Conservation (phyloP, 2,329 filamentous ascomycete species). For the Xylaria arbuscula region DNA sequence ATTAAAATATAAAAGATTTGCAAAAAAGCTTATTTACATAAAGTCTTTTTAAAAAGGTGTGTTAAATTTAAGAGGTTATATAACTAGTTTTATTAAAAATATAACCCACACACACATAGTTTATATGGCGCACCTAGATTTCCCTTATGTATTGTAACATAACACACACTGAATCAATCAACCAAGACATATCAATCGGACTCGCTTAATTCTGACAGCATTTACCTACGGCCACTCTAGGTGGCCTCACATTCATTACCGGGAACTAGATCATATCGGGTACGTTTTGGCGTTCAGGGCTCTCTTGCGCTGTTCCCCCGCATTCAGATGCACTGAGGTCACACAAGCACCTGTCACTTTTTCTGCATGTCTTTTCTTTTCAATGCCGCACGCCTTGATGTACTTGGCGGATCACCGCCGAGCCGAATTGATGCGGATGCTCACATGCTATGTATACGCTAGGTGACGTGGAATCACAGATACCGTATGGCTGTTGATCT, state of each 20-base stretch:
- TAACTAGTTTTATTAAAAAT: no score
- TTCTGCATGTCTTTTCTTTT: slow-evolving; percentile 1
- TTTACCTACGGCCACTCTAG: no score
- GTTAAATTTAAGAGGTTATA: no score
- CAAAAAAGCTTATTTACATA: no score
- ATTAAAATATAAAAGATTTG: no score
- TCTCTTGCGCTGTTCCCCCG: neutral
- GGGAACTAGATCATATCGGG: neutral
- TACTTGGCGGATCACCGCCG: neutral
- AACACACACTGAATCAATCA: no score
- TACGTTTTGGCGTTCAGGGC: neutral
- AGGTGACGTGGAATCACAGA: slow-evolving; percentile 10
- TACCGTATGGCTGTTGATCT: neutral
- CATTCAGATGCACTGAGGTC: neutral
- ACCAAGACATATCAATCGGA: no score
- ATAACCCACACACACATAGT: no score
- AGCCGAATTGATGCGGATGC: neutral
- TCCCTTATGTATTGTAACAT: no score
- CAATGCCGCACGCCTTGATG: neutral
- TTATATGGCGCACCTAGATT: no score
- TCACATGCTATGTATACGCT: neutral
- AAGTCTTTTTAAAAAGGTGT: no score
- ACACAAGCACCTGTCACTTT: neutral
- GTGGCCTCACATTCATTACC: neutral
- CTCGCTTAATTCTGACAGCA: no score